Evolutionary conservation across 495 filamentous ascomycete genomes (phyloP).

Genomic region (Apiosordaria backusii): DNA sequence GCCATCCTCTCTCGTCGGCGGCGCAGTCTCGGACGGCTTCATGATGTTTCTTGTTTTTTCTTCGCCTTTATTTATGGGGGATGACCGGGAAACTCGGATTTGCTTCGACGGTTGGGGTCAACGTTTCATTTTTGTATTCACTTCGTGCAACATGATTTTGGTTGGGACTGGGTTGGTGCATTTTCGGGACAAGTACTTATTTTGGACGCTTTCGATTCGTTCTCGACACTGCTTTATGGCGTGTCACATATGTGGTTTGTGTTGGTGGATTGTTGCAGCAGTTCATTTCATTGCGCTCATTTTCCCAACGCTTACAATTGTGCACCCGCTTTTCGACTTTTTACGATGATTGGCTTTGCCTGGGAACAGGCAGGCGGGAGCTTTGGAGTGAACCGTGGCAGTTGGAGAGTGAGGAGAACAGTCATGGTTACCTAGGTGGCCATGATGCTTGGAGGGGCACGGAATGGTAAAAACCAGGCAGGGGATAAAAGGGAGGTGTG

Average conservation of each 20-base stretch:
- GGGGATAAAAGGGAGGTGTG: background rate
- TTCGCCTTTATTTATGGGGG: slow-evolving; percentile 15
- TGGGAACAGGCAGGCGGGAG: slow-evolving; percentile 19
- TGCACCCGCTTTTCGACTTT: background rate
- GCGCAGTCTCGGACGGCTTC: slow-evolving; percentile 17
- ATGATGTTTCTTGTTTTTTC: slow-evolving; percentile 23
- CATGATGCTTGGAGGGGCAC: background rate
- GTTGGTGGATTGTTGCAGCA: background rate
- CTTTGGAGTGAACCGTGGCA: background rate
- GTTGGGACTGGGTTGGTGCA: slow-evolving; percentile 5
- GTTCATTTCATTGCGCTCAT: slow-evolving; percentile 6
- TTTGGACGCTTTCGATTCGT: background rate
- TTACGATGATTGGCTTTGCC: slow-evolving; percentile 5
- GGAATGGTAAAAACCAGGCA: background rate
- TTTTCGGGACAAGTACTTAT: slow-evolving; percentile 6
- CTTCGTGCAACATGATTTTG: slow-evolving; percentile 1
- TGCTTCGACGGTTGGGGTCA: slow-evolving; percentile 2
- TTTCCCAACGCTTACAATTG: slow-evolving; percentile 12
- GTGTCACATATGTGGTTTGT: background rate
- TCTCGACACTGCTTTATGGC: background rate
- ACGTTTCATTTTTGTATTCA: background rate
- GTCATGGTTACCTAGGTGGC: background rate
- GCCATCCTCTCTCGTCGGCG: slow-evolving; percentile 16
- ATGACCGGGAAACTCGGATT: slow-evolving; percentile 21
- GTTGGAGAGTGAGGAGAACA: slow-evolving; percentile 14